These are phyloP conservation scores for Serendipita sp. DNA, from an alignment of 768 basidiomycete genomes.

Conservation along the genomic window DNA sequence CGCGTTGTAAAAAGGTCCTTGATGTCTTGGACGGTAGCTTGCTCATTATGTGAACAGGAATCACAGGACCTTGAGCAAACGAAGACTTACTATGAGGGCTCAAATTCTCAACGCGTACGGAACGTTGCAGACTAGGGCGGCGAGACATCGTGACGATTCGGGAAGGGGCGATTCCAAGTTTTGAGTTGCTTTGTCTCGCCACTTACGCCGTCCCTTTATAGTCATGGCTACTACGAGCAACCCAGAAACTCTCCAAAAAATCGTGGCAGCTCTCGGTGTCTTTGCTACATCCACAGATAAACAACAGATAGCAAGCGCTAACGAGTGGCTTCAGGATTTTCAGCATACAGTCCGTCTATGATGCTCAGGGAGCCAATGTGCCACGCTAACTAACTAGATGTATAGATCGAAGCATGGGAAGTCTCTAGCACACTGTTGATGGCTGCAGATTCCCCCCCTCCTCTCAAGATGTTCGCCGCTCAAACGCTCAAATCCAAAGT, in stretches of 20 bases:
- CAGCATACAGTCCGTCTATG: constrained; percentile 94
- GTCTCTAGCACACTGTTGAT: constrained; percentile 85
- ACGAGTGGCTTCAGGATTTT: constrained; percentile 93
- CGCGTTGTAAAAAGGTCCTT: not conserved
- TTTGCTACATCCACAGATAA: constrained; percentile 75
- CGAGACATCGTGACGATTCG: not conserved
- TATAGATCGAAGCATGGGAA: constrained; percentile 91
- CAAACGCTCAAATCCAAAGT: constrained; percentile 95
- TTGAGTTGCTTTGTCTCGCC: not conserved
- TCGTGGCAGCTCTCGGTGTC: constrained; percentile 63
- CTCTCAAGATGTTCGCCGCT: constrained; percentile 85
- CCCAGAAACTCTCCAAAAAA: constrained; percentile 17
- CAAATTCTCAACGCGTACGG: not conserved
- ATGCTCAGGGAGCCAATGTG: constrained; percentile 23
- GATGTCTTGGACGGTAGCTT: not conserved
- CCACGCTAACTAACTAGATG: constrained; percentile 34
- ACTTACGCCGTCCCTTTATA: constrained; percentile 3
- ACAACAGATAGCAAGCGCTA: constrained; percentile 66
- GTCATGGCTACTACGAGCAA: constrained; percentile 8
- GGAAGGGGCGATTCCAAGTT: not conserved
- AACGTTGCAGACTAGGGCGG: not conserved
- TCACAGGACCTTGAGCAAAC: not conserved
- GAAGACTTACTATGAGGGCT: not conserved
- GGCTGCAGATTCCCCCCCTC: constrained; percentile 54
- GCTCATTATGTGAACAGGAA: not conserved